Base-by-base conservation (phyloP, 257 asterid species). In the Nyctanthes arbortristis region DNA sequence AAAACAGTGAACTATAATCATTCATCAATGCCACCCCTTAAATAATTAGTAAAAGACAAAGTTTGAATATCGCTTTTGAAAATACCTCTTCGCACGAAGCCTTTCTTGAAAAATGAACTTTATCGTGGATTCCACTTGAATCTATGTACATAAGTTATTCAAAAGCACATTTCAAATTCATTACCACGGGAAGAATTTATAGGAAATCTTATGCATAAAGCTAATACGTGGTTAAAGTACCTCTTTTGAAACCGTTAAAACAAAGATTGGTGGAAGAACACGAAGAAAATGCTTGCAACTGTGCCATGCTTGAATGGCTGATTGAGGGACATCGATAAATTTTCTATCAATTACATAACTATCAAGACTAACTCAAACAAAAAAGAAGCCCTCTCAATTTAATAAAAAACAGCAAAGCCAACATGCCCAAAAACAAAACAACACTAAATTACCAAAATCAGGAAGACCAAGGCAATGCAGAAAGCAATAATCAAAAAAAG, bases 211-310 rank as follows among this genome's bases (percentile, higher is more conserved):
- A 4, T 31, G 36, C 4, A 29, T n/a, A 36, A 27, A 67, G 10
- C 36, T 39, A 27, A 33, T 30, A 45, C 0, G n/a, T n/a, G n/a
- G n/a, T n/a, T 3, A 58, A n/a, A 13, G 39, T 74, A 87, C 95
- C 88, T 82, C 73, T 74, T 73, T 36, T 75, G 58, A 84, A 75
- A 63, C 75, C 81, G 57, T 67, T 58, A 67, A 62, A 71, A 40
- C 73, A 71, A 54, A 75, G 79, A 80, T 76, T 78, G 72, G 79
- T 11, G 60, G 85, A 82, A 75, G 86, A 77, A 66, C 75, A 83
- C 33, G 87, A 82, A 54, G 82, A 82, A 30, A 81, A 65, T 14
- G 93, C 83, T 45, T 79, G 88, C 39, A 85, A 66, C 62, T 82
- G 91, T 76, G 87, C 87, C 96, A 89, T 89, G 73, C 72, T 69